These are phyloP conservation scores for Heritiera littoralis DNA, from an alignment of 345 rosid genomes.

Conservation along the genomic window DNA sequence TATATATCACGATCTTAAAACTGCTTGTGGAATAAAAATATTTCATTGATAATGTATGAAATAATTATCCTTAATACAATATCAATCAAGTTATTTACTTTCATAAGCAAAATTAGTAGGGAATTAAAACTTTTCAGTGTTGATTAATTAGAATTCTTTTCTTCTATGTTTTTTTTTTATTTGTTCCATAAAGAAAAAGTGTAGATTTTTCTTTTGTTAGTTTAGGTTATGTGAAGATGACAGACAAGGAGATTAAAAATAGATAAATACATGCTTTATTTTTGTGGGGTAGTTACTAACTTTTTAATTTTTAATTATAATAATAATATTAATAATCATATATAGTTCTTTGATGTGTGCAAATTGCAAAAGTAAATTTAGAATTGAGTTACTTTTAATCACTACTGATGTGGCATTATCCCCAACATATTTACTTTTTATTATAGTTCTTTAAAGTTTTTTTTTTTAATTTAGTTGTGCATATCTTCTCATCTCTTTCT, in stretches of 20 bases:
- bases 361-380: conserved; percentile 2
- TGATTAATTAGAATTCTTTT: neutral
- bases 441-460: too few relatives aligned
- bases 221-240: neutral
- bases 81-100: too few relatives aligned
- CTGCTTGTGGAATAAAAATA: too few relatives aligned
- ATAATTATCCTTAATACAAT: too few relatives aligned
- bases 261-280: neutral
- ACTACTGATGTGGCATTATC: conserved; percentile 3
- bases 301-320: neutral
- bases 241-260: neutral
- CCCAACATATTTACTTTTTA: neutral
- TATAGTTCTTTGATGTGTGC: neutral
- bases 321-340: neutral
- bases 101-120: too few relatives aligned
- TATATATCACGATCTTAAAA: too few relatives aligned
- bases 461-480: neutral
- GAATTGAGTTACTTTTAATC: conserved; percentile 10
- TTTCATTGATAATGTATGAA: too few relatives aligned
- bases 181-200: neutral
- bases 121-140: too few relatives aligned
- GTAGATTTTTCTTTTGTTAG: neutral
- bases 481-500: neutral
- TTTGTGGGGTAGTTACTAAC: conserved; percentile 2
- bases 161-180: neutral